A percentile compares a stretch with the other conserved stretches of the same genome.
Evolutionary conservation across 2,329 filamentous ascomycete genomes (phyloP).

Genomic region (Calonectria henricotiae): DNA sequence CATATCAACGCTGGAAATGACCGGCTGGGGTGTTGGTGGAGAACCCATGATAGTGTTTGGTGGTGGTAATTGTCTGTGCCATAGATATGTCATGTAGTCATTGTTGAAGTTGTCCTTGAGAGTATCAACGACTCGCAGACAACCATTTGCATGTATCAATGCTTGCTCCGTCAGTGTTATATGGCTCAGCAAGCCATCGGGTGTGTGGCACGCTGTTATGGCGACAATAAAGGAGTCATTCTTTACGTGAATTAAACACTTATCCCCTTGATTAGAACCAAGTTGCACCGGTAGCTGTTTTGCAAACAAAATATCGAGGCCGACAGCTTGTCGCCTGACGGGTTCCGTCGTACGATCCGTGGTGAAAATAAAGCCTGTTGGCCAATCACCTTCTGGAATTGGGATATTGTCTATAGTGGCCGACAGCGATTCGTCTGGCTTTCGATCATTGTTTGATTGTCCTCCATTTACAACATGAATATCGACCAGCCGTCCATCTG

Average conservation of each 20-base stretch:
- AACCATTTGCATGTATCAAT: neutral
- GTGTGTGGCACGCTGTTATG: neutral
- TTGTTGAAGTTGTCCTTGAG: constrained; percentile 9
- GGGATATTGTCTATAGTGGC: neutral
- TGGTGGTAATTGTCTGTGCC: constrained; percentile 21
- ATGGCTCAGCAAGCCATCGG: neutral
- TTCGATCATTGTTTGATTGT: neutral
- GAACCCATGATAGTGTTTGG: neutral
- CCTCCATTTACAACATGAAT: neutral
- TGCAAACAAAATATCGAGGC: constrained; percentile 10
- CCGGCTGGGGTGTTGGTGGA: neutral
- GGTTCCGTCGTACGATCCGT: neutral
- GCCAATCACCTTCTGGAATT: constrained; percentile 26
- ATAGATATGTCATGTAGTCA: constrained; percentile 7
- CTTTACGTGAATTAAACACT: constrained; percentile 5
- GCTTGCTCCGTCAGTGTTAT: constrained; percentile 3
- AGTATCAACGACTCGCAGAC: constrained; percentile 6
- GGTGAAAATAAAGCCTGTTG: constrained; percentile 20
- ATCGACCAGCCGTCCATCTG: neutral
- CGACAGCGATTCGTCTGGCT: neutral
- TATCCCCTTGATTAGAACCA: constrained; percentile 8
- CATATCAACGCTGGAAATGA: neutral
- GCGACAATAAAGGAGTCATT: constrained; percentile 9
- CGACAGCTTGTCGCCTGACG: neutral
- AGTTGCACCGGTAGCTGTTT: constrained; percentile 7